phyloP scores from a whole-genome alignment of 2,329 filamentous ascomycete genomes.

The Elsinoe fawcettii region DNA sequence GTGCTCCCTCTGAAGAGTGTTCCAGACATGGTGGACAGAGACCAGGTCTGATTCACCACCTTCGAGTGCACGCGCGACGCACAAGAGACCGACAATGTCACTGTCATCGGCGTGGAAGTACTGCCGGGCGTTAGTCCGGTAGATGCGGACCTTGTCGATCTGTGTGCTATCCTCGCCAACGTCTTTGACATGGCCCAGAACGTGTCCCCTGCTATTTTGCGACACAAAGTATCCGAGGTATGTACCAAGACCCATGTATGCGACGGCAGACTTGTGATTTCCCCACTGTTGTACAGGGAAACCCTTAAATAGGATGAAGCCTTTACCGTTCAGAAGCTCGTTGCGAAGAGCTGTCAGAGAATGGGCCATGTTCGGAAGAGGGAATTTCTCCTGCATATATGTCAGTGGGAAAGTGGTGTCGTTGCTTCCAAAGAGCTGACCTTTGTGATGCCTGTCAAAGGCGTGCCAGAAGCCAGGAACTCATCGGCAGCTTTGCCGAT shows the following conservation, averaged over 20 bases:
- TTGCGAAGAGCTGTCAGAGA: conserved; percentile 50
- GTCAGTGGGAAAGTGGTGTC: not conserved
- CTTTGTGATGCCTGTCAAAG: conserved; percentile 63
- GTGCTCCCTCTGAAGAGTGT: conserved; percentile 63
- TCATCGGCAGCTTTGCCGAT: conserved; percentile 58
- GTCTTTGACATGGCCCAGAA: conserved; percentile 82
- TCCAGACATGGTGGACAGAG: conserved; percentile 73
- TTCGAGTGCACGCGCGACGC: conserved; percentile 67
- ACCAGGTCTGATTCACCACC: conserved; percentile 80
- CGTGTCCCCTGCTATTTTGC: conserved; percentile 76
- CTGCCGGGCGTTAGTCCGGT: conserved; percentile 76
- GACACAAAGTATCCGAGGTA: conserved; percentile 83
- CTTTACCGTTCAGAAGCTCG: conserved; percentile 73
- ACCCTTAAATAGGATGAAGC: conserved; percentile 83
- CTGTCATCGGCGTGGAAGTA: conserved; percentile 80
- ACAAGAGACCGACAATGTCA: conserved; percentile 77
- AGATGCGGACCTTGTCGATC: conserved; percentile 83
- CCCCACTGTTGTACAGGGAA: conserved; percentile 73
- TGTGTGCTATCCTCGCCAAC: conserved; percentile 71
- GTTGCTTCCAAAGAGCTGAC: conserved; percentile 26
- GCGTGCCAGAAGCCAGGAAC: conserved; percentile 58
- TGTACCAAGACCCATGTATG: conserved; percentile 78
- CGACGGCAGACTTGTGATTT: conserved; percentile 69
- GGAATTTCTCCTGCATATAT: conserved; percentile 47
- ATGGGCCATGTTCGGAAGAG: conserved; percentile 47